Evolutionary conservation across 371 early-diverging fungal species (phyloP), one percentile per base, ranked within the genome.

Genomic region (Lichtheimia ornata): DNA sequence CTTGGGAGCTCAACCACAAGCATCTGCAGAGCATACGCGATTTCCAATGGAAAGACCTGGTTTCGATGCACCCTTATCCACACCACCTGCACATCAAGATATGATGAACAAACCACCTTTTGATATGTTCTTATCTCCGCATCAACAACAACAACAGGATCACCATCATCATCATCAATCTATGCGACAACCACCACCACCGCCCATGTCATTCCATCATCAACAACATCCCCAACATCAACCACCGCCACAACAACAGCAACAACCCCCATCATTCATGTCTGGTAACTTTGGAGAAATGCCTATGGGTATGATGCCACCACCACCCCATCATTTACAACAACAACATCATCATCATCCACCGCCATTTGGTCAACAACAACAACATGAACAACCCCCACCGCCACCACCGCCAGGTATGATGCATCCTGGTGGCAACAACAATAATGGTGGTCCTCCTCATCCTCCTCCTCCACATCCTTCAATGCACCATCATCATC

Each of bases 321-420:
- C 28, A 17, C 50, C 58, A 25, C 18, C 60, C 20, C 58, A 59
- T 18, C 68, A 65, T 25, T 22, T 22, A 2, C 22, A 22, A 22
- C 22, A 22, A 22, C 22, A 22, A 22, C 59, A 60, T n/a, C 65
- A 56, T 14, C 71, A 61, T 24, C 56, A 57, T 9, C 70, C 57
- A 15, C 70, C 69, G 15, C 64, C 72, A 12, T n/a, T 13, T 18
- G 47, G 27, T 40, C 49, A 30, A 45, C 55, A 54, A 56, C 66
- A 35, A 35, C 35, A 35, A 14, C 65, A 63, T 25, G 67, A 61
- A 49, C 67, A 49, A 2, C 69, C 62, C 5, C 65, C 51, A 20
- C 74, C 73, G 13, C 72, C 63, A 9, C 75, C 73, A 15, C 72
- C 63, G 5, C 67, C 68, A 5, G 72, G 67, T 49, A 67, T 71